These are phyloP conservation scores for Solanum okadae DNA, from an alignment of 257 asterid genomes.

Conservation along the genomic window DNA sequence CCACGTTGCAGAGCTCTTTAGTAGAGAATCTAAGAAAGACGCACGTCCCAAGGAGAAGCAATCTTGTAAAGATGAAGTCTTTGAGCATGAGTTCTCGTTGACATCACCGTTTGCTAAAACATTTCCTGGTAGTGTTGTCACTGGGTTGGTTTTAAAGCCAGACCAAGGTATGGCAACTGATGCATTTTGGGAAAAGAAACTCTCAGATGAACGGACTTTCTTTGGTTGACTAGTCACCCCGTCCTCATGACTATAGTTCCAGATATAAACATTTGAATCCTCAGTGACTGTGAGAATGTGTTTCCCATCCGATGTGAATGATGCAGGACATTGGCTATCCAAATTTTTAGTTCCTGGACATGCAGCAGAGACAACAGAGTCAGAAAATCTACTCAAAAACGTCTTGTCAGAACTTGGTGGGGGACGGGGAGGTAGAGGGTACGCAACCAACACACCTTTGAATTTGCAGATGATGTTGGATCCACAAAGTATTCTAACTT, in stretches of 20 bases:
- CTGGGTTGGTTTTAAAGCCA: constrained; percentile 56
- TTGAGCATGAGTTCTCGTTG: constrained; percentile 37
- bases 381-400: background rate
- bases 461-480: constrained; percentile 55
- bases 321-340: constrained; percentile 54
- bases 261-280: constrained; percentile 62
- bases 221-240: constrained; percentile 17
- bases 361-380: background rate
- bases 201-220: constrained; percentile 41
- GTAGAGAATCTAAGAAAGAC: constrained; percentile 47
- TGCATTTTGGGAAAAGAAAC: constrained; percentile 61
- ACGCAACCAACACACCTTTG: constrained; percentile 36
- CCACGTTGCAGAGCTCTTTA: constrained; percentile 63
- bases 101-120: constrained; percentile 29
- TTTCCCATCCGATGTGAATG: constrained; percentile 85
- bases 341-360: constrained; percentile 43
- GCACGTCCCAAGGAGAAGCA: constrained; percentile 49
- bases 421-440: background rate
- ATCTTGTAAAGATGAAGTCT: constrained; percentile 43
- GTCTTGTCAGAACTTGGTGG: background rate
- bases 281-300: constrained; percentile 62
- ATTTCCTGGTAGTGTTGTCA: constrained; percentile 24
- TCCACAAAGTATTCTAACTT: constrained; percentile 61
- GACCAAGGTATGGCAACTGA: constrained; percentile 82
- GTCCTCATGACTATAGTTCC: constrained; percentile 51